Percentiles rank a stretch among this genome's conserved stretches.
Evolutionary conservation across 495 filamentous ascomycete species (phyloP).

Genomic region (Penicillium parvum): DNA sequence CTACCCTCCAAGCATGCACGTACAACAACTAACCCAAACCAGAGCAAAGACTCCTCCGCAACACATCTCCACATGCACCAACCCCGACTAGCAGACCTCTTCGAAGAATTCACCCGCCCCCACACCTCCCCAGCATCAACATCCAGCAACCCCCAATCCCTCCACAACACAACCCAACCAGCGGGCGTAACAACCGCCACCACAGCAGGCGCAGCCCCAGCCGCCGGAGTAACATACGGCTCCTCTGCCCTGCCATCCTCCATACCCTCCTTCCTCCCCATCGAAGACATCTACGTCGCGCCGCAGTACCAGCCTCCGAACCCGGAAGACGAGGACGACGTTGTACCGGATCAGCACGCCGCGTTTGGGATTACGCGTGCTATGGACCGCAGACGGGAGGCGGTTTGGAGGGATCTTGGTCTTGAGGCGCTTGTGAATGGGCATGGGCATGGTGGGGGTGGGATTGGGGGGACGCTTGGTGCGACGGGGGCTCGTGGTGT

Average conservation of each 20-base stretch:
- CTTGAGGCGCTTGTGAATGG: conserved; percentile 62
- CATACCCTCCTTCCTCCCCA: conserved; percentile 45
- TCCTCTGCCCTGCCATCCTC: conserved; percentile 31
- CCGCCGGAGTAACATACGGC: conserved; percentile 31
- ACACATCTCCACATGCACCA: conserved; percentile 85
- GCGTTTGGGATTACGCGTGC: conserved; percentile 93
- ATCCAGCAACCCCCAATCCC: conserved; percentile 20
- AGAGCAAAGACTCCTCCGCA: conserved; percentile 87
- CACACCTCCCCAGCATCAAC: conserved; percentile 29
- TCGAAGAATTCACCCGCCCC: conserved; percentile 71
- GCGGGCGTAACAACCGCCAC: no score
- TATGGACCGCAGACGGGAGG: conserved; percentile 57
- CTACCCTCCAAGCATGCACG: neutral
- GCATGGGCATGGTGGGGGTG: conserved; percentile 22
- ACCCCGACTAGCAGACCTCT: conserved; percentile 78
- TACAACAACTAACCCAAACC: conserved; percentile 15
- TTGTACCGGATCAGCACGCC: conserved; percentile 95
- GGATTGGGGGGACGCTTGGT: conserved; percentile 7
- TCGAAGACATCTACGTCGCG: conserved; percentile 79
- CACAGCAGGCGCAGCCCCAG: no score
- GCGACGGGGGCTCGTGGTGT: conserved; percentile 10
- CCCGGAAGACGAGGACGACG: conserved; percentile 96
- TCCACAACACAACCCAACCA: conserved; percentile 11
- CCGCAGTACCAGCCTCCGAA: conserved; percentile 89
- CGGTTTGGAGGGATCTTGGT: conserved; percentile 84